These are phyloP conservation scores for Hypomyces rosellus DNA, from an alignment of 2,329 filamentous ascomycete genomes.

Conservation along the genomic window DNA sequence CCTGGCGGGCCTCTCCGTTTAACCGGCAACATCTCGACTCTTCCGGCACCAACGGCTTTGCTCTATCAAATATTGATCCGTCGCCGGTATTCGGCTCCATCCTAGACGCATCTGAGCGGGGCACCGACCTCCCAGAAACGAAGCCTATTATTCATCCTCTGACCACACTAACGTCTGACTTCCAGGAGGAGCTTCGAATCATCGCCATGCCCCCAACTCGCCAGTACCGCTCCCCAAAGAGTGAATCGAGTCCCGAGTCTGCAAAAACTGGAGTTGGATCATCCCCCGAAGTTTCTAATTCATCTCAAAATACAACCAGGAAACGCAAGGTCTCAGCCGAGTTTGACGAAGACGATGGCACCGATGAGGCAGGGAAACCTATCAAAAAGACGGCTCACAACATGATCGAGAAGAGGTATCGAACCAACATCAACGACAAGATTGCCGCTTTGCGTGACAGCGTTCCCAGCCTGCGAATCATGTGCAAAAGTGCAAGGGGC, in stretches of 20 bases:
- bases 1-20: slow-evolving; percentile 30
- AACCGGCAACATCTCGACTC: slow-evolving; percentile 28
- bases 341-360: slow-evolving; percentile 46
- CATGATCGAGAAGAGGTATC: slow-evolving; percentile 96
- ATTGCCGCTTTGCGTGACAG: slow-evolving; percentile 88
- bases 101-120: slow-evolving; percentile 16
- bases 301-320: slow-evolving; percentile 44
- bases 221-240: slow-evolving; percentile 53
- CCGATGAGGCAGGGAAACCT: slow-evolving; percentile 49
- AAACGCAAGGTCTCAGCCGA: slow-evolving; percentile 66
- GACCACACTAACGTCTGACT: slow-evolving; percentile 45
- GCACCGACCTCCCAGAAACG: slow-evolving; percentile 22
- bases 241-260: slow-evolving; percentile 53
- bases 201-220: slow-evolving; percentile 60
- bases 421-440: slow-evolving; percentile 95
- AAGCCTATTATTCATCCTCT: slow-evolving; percentile 23
- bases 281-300: slow-evolving; percentile 50
- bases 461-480: slow-evolving; percentile 81
- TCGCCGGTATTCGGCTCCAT: slow-evolving; percentile 26
- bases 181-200: slow-evolving; percentile 54
- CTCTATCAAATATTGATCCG: slow-evolving; percentile 29
- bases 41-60: slow-evolving; percentile 26
- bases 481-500: slow-evolving; percentile 64
- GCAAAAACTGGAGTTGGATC: slow-evolving; percentile 42
- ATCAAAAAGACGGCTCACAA: slow-evolving; percentile 93